A percentile compares a stretch with the other conserved stretches of the same genome.
phyloP scores from a whole-genome alignment of 2,329 filamentous ascomycete genomes.

The Juglanconis oblonga region DNA sequence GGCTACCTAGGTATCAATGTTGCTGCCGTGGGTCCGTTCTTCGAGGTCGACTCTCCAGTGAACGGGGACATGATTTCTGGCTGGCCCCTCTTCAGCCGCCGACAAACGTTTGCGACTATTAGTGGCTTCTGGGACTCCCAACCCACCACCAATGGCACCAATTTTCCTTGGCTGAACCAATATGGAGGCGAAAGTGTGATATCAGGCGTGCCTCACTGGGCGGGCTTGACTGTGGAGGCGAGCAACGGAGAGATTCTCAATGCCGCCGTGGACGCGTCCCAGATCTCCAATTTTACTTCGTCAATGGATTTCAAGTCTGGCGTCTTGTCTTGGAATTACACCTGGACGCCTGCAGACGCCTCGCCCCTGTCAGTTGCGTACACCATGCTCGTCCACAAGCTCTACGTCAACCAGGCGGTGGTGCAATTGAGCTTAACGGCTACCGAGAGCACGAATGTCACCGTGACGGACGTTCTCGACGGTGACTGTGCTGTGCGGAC shows the following conservation, averaged over 20 bases:
- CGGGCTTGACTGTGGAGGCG: slow-evolving; percentile 40
- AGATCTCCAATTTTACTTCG: slow-evolving; percentile 60
- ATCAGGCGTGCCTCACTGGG: slow-evolving; percentile 66
- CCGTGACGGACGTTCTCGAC: slow-evolving; percentile 65
- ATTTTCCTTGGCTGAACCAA: slow-evolving; percentile 66
- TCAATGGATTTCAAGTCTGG: slow-evolving; percentile 63
- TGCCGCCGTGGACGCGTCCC: slow-evolving; percentile 54
- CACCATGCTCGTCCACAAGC: slow-evolving; percentile 63
- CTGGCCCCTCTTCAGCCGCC: slow-evolving; percentile 63
- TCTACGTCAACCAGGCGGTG: slow-evolving; percentile 51
- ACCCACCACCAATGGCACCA: slow-evolving; percentile 54
- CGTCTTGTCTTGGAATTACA: slow-evolving; percentile 61
- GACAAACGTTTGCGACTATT: slow-evolving; percentile 66
- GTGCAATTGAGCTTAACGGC: slow-evolving; percentile 58
- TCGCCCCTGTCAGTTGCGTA: slow-evolving; percentile 58
- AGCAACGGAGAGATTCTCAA: slow-evolving; percentile 54
- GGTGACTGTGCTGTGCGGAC: slow-evolving; percentile 66
- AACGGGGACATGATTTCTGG: slow-evolving; percentile 47
- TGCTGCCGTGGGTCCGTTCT: slow-evolving; percentile 27
- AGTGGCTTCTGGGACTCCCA: slow-evolving; percentile 66
- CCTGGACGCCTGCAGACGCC: slow-evolving; percentile 56
- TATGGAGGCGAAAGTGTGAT: slow-evolving; percentile 63
- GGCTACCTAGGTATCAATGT: slow-evolving; percentile 28
- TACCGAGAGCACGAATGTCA: slow-evolving; percentile 49
- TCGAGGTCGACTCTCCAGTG: slow-evolving; percentile 23